Conservation (phyloP, 1,284 basidiomycete genomes). For the Coniferiporia weirii region DNA sequence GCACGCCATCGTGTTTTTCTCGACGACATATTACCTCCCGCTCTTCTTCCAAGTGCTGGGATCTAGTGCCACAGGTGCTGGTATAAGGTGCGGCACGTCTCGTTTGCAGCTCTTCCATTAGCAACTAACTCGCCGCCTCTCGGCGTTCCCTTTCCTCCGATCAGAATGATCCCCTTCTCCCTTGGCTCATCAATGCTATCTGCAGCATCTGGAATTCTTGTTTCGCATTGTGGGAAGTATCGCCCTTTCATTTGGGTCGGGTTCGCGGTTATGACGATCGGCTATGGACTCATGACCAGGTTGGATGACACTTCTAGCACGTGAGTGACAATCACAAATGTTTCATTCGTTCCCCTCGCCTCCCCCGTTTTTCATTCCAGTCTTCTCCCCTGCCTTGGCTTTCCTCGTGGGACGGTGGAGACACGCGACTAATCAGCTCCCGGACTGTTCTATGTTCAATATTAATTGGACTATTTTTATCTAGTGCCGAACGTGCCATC, state of each 20-base stretch:
- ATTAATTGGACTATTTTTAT: background rate
- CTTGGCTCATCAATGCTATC: conserved; percentile 57
- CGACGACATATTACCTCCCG: conserved; percentile 65
- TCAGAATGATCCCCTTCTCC: conserved; percentile 72
- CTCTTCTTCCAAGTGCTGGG: conserved; percentile 79
- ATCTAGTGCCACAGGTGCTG: conserved; percentile 67
- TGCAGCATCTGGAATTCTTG: conserved; percentile 51
- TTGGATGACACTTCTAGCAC: conserved; percentile 33
- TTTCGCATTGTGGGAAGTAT: conserved; percentile 60
- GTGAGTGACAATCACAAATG: conserved; percentile 6
- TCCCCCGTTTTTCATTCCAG: conserved; percentile 19
- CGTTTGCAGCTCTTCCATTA: no score
- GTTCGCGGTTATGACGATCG: conserved; percentile 51
- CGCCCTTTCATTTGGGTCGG: conserved; percentile 57
- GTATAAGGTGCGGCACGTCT: conserved; percentile 46
- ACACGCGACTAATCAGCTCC: no score
- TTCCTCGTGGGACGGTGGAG: background rate
- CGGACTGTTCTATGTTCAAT: background rate
- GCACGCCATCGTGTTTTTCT: conserved; percentile 67
- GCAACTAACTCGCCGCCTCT: background rate
- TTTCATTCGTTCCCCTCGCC: background rate
- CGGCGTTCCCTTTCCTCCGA: background rate
- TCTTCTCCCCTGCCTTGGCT: background rate
- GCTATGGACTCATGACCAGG: conserved; percentile 63
- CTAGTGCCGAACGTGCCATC: conserved; percentile 53